These are phyloP conservation scores for Mycosphaerelloides madeirae DNA, from an alignment of 2,329 filamentous ascomycete species.

Conservation along the genomic window DNA sequence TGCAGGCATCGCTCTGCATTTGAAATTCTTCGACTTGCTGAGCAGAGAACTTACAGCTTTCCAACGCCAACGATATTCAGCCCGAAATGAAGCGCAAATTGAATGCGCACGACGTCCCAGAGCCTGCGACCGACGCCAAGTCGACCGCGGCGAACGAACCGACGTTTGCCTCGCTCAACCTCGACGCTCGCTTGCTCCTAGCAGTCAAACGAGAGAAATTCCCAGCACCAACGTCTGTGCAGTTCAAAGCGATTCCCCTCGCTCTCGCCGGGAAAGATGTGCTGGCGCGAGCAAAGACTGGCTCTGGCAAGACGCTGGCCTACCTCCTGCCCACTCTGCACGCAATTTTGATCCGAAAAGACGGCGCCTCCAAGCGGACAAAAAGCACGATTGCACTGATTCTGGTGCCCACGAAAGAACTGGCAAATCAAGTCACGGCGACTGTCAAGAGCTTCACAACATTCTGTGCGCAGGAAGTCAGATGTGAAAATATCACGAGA, in stretches of 20 bases:
- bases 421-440: slow-evolving; percentile 85
- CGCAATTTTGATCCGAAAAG: slow-evolving; percentile 72
- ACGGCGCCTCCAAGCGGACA: slow-evolving; percentile 45
- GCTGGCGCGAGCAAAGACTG: slow-evolving; percentile 86
- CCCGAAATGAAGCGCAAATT: slow-evolving; percentile 46
- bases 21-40: neutral
- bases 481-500: slow-evolving; percentile 79
- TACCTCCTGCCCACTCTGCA: slow-evolving; percentile 89
- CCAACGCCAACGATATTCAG: neutral
- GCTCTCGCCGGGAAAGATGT: slow-evolving; percentile 85
- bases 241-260: slow-evolving; percentile 80
- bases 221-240: slow-evolving; percentile 79
- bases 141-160: slow-evolving; percentile 17
- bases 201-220: slow-evolving; percentile 81
- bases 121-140: slow-evolving; percentile 20
- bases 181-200: slow-evolving; percentile 82
- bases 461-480: slow-evolving; percentile 80
- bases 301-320: slow-evolving; percentile 95
- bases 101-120: slow-evolving; percentile 45
- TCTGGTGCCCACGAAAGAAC: slow-evolving; percentile 88
- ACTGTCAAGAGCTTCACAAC: slow-evolving; percentile 69
- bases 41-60: neutral
- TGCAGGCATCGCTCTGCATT: neutral
- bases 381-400: slow-evolving; percentile 67
- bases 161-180: slow-evolving; percentile 70